Conservation (phyloP, 129 eudicot genomes). For the Saussurea involucrata region DNA sequence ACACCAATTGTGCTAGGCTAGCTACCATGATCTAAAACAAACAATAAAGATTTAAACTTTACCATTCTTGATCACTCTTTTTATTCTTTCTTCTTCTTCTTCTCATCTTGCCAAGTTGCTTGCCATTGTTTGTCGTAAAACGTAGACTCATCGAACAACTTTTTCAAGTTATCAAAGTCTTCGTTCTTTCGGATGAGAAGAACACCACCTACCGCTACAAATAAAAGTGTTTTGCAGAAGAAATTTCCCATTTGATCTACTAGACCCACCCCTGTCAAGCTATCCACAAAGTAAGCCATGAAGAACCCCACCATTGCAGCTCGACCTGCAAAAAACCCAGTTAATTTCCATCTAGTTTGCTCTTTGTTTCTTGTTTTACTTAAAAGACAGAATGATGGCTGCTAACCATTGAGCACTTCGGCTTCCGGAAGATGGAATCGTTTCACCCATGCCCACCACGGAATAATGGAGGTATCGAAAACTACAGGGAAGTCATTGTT, state of each 20-base stretch:
- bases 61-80: not conserved
- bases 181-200: conserved; percentile 89
- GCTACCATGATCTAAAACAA: conserved; percentile 30
- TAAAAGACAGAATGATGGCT: not conserved
- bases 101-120: conserved; percentile 99
- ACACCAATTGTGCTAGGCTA: conserved; percentile 18
- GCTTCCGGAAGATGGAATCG: conserved; percentile 99
- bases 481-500: conserved; percentile 78
- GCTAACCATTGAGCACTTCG: conserved; percentile 86
- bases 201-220: conserved; percentile 85
- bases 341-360: not conserved
- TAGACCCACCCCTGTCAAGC: conserved; percentile 94
- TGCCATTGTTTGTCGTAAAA: conserved; percentile 99
- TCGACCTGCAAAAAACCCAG: conserved; percentile 55
- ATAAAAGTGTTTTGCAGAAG: conserved; percentile 93
- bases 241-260: conserved; percentile 99
- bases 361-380: not conserved
- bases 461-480: conserved; percentile 91
- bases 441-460: conserved; percentile 99
- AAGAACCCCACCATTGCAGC: conserved; percentile 99
- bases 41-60: conserved; percentile 20
- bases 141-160: conserved; percentile 83
- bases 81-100: conserved; percentile 42
- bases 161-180: conserved; percentile 76
- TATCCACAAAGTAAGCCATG: conserved; percentile 97